Evolutionary conservation across 1,284 basidiomycete genomes (phyloP), one percentile per base, ranked within the genome.

Genomic region (Melampsora americana): DNA sequence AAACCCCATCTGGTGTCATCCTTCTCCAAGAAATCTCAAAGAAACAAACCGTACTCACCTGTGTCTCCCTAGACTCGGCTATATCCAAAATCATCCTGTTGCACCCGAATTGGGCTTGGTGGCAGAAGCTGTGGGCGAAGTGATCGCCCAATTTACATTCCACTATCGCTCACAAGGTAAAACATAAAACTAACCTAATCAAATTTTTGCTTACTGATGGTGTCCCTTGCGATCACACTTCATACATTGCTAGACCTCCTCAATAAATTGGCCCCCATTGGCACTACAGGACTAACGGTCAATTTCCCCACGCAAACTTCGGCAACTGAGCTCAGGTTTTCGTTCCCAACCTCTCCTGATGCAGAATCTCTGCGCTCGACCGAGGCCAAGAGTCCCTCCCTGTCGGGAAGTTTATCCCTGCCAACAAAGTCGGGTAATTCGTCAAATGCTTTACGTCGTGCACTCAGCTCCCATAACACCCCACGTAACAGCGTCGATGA

Each of bases 121-220:
- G 32, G 72, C 72, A 5, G 72, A 75, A 23, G 48, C 65, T 32
- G 35, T 67, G 14, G 26, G 66, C 23, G 72, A 75, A 75, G 56
- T 67, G 6, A 44, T 75, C n/a, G 65, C 72, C 35, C 26, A 32
- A 1, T 75, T 75, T 39, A 75, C 72, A 11, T 75, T 75, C 30
- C 60, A 67, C 56, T 75, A 75, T 42, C 72, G 72, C 39, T 75
- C 72, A 7, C 32, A 75, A 60, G 72, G 72, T 75, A 9, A 23
- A 42, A 53, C 39, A 42, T 12, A 42, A 11, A 42, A 42, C 39
- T 42, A 1, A 42, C 39, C 39, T 9, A 11, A 42, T 42, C 39
- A 42, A 12, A 42, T 1, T 42, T 1, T 6, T 42, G 5, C 39
- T 59, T 28, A 12, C 39, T 42, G 39, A 42, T 1, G 6, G 39